Evolutionary conservation across 225 moss, liverwort and hornwort genomes (phyloP).

Genomic region (Sphagnum contortum): DNA sequence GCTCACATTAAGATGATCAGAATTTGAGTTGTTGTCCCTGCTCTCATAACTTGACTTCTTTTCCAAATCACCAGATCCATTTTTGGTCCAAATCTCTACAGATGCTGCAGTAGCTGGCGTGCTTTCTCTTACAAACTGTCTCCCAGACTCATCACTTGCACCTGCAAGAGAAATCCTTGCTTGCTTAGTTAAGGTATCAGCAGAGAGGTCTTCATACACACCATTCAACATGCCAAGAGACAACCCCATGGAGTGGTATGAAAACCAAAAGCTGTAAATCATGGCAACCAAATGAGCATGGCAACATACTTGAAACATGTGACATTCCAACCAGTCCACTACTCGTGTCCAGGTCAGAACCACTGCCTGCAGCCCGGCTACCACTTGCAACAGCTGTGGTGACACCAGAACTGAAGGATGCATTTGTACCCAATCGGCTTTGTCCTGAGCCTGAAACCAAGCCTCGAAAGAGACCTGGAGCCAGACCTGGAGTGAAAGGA

Average conservation of each 20-base stretch:
- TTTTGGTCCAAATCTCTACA: slow-evolving; percentile 37
- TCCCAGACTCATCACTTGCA: slow-evolving; percentile 1
- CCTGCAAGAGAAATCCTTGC: not conserved
- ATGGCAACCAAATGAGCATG: not conserved
- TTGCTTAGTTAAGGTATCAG: too few relatives aligned
- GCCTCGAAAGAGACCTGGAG: slow-evolving; percentile 93
- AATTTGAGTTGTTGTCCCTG: too few relatives aligned
- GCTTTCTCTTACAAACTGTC: slow-evolving; percentile 1
- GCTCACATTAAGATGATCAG: too few relatives aligned
- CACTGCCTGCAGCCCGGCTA: slow-evolving; percentile 21
- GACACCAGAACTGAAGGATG: slow-evolving; percentile 18
- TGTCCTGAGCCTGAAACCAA: slow-evolving; percentile 65
- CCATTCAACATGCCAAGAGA: not conserved
- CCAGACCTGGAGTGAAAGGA: slow-evolving; percentile 60
- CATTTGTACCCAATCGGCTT: slow-evolving; percentile 26
- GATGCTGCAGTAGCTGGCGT: slow-evolving; percentile 15
- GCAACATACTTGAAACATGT: slow-evolving; percentile 21
- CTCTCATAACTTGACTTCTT: too few relatives aligned
- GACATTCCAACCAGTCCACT: slow-evolving; percentile 17
- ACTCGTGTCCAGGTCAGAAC: slow-evolving; percentile 22
- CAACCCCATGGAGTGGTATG: too few relatives aligned
- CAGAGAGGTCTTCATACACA: not conserved
- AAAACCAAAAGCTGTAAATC: too few relatives aligned
- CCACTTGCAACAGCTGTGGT: slow-evolving; percentile 26
- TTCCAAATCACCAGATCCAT: slow-evolving; percentile 9